Conservation (phyloP, 2,329 filamentous ascomycete species). For the Biscogniauxia sp. region DNA sequence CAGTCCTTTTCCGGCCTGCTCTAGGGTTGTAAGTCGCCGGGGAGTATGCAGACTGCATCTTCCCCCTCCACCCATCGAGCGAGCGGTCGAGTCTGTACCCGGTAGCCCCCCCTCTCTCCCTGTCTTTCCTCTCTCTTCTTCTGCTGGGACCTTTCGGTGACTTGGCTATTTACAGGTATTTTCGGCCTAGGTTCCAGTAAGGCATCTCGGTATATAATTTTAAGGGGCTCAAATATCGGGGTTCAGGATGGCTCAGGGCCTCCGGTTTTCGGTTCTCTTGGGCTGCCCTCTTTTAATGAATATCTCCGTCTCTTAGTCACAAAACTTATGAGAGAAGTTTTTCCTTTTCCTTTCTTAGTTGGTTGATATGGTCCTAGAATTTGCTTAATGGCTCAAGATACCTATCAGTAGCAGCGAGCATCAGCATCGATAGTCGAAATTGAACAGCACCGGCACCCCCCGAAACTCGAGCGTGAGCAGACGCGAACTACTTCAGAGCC, state of each 20-base stretch:
- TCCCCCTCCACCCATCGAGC: not conserved
- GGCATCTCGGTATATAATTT: not conserved
- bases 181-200: not conserved
- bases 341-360: too few species aligned
- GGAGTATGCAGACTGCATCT: not conserved
- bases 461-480: not conserved
- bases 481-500: not conserved
- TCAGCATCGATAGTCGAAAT: not conserved
- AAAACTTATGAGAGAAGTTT: not conserved
- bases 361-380: not conserved
- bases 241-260: not conserved
- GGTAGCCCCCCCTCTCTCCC: not conserved
- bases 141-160: not conserved
- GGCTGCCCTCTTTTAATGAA: not conserved
- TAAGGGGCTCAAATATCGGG: not conserved
- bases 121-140: not conserved
- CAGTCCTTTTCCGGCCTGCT: slow-evolving; percentile 10
- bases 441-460: not conserved
- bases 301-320: not conserved
- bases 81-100: not conserved
- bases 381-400: not conserved
- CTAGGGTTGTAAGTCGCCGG: slow-evolving; percentile 20
- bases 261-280: not conserved
- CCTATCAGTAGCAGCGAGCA: not conserved
- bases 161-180: not conserved